A percentile compares a stretch with the other conserved stretches of the same genome.
Evolutionary conservation across 768 basidiomycete species (phyloP).

Genomic region (Boletellus sp.): DNA sequence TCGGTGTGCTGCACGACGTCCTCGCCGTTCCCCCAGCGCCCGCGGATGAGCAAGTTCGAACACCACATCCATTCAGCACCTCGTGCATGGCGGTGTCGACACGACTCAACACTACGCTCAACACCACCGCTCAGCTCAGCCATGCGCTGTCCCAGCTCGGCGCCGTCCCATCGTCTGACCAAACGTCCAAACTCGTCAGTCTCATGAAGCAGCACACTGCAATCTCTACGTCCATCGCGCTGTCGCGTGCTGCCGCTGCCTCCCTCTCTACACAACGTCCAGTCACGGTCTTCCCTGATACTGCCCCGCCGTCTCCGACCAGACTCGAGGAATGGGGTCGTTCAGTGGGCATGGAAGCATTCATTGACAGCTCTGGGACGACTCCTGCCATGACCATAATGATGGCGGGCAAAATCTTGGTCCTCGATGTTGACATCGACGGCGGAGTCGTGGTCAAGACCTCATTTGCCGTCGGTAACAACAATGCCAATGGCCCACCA

Average conservation of each 20-base stretch:
- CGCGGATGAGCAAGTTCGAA: conserved; percentile 4
- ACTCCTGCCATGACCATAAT: conserved; percentile 48
- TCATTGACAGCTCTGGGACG: conserved; percentile 54
- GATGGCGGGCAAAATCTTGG: conserved; percentile 76
- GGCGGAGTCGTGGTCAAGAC: conserved; percentile 57
- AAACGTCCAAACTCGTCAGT: conserved; percentile 66
- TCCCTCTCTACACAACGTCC: conserved; percentile 20
- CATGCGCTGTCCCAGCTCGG: conserved; percentile 50
- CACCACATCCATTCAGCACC: conserved; percentile 27
- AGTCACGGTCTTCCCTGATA: conserved; percentile 26
- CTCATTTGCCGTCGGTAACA: conserved; percentile 57
- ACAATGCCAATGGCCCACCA: conserved; percentile 46
- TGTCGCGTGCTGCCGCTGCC: conserved; percentile 20
- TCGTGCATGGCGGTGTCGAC: conserved; percentile 19
- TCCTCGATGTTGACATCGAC: conserved; percentile 69
- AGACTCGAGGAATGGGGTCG: conserved; percentile 61
- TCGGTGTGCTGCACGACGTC: conserved; percentile 26
- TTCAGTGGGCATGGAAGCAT: conserved; percentile 69
- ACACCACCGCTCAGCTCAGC: conserved; percentile 49
- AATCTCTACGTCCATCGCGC: conserved; percentile 26
- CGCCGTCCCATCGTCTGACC: conserved; percentile 42
- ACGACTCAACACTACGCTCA: conserved; percentile 48
- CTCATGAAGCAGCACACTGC: conserved; percentile 62
- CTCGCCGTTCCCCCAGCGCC: conserved; percentile 20
- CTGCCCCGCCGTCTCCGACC: conserved; percentile 24